A percentile compares a stretch with the other conserved stretches of the same genome.
phyloP scores from a whole-genome alignment of 768 basidiomycete genomes.

The Boletus sensibilis region DNA sequence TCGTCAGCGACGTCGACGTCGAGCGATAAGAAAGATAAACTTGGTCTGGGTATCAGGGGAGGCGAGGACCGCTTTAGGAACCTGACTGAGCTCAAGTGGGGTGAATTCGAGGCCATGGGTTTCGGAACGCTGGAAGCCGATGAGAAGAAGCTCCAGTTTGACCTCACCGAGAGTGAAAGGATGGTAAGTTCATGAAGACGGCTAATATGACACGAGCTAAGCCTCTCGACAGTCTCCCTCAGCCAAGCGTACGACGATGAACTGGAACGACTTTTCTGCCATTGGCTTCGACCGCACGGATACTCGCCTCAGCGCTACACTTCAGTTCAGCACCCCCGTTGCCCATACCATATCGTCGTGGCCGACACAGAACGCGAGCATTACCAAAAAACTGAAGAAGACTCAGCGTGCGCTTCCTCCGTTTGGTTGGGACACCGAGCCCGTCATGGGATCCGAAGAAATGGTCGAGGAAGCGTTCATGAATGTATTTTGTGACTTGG shows the following conservation, averaged over 20 bases:
- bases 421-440: constrained; percentile 93
- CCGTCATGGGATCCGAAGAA: constrained; percentile 73
- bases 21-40: constrained; percentile 32
- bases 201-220: constrained; percentile 10
- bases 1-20: constrained; percentile 35
- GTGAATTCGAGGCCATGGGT: constrained; percentile 83
- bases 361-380: constrained; percentile 71
- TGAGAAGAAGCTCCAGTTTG: constrained; percentile 84
- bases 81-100: constrained; percentile 87
- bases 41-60: constrained; percentile 36
- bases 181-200: constrained; percentile 38
- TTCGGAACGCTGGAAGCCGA: constrained; percentile 55
- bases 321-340: constrained; percentile 70
- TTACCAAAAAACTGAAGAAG: constrained; percentile 81
- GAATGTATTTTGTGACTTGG: constrained; percentile 79
- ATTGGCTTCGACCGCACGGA: constrained; percentile 82
- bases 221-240: constrained; percentile 48
- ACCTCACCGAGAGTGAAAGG: constrained; percentile 85
- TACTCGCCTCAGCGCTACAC: constrained; percentile 70
- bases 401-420: constrained; percentile 66
- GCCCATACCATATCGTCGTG: constrained; percentile 62
- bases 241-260: constrained; percentile 78
- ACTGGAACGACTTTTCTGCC: constrained; percentile 87
- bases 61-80: constrained; percentile 75
- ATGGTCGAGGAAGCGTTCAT: constrained; percentile 89